These are phyloP conservation scores for Powellomyces hirtus DNA, from an alignment of 192 early-diverging fungal genomes.

Conservation along the genomic window DNA sequence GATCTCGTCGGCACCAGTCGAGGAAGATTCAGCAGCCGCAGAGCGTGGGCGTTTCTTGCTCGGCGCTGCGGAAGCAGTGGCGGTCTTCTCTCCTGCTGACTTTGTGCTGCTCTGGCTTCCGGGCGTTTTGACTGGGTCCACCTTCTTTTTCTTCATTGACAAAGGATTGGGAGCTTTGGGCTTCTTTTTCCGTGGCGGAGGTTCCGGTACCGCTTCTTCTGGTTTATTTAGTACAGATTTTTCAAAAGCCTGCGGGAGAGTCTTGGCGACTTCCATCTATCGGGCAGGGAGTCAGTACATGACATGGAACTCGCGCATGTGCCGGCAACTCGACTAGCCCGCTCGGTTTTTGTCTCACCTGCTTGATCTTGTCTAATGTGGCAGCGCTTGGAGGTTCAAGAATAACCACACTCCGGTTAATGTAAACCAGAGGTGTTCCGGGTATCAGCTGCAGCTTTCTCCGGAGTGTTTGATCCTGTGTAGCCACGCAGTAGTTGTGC, in stretches of 20 bases:
- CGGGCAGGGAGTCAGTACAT: not conserved
- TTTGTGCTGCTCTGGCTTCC: too few relatives aligned
- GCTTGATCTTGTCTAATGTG: constrained; percentile 43
- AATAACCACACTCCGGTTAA: constrained; percentile 72
- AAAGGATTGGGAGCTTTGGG: constrained; percentile 85
- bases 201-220: constrained; percentile 42
- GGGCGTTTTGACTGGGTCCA: not conserved
- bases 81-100: not conserved
- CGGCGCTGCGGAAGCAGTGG: not conserved
- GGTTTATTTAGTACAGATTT: constrained; percentile 41
- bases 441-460: constrained; percentile 62
- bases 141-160: constrained; percentile 75
- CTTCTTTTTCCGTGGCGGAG: constrained; percentile 58
- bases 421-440: constrained; percentile 84
- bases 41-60: not conserved
- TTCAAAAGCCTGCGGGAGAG: constrained; percentile 55
- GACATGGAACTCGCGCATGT: not conserved
- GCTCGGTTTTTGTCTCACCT: constrained; percentile 27
- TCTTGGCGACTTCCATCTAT: constrained; percentile 52
- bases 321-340: not conserved
- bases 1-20: not conserved
- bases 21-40: not conserved
- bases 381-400: constrained; percentile 72
- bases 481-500: constrained; percentile 83
- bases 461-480: constrained; percentile 71